phyloP scores from a whole-genome alignment of 2,329 filamentous ascomycete species.

The Fulvia fulva region DNA sequence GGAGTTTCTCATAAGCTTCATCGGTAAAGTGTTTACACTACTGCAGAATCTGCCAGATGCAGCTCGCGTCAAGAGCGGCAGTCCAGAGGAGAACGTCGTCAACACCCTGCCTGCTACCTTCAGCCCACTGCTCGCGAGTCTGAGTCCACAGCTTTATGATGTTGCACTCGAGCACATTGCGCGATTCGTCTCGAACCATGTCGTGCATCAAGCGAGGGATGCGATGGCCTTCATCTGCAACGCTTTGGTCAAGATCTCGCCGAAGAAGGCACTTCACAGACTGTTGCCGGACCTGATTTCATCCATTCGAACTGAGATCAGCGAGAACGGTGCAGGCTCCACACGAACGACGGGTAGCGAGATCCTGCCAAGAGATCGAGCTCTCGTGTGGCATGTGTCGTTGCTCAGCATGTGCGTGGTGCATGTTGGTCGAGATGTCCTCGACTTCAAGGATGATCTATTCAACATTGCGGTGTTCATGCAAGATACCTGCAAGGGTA shows the following conservation, averaged over 20 bases:
- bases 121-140: constrained; percentile 80
- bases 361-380: constrained; percentile 85
- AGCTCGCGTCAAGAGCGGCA: constrained; percentile 79
- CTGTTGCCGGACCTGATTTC: constrained; percentile 86
- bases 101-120: constrained; percentile 91
- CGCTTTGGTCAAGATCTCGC: constrained; percentile 90
- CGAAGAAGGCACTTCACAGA: constrained; percentile 85
- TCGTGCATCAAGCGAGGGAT: constrained; percentile 93
- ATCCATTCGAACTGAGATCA: constrained; percentile 93
- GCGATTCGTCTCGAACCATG: constrained; percentile 85
- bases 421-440: constrained; percentile 84
- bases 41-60: constrained; percentile 93
- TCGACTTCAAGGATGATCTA: constrained; percentile 83
- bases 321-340: constrained; percentile 92
- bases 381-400: constrained; percentile 93
- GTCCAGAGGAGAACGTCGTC: constrained; percentile 94
- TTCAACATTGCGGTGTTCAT: constrained; percentile 92
- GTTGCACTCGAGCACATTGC: constrained; percentile 87
- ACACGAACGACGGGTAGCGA: constrained; percentile 91
- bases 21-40: constrained; percentile 92
- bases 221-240: constrained; percentile 99
- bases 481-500: constrained; percentile 90
- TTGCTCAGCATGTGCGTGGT: constrained; percentile 98
- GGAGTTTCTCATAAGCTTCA: constrained; percentile 84
- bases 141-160: constrained; percentile 92